phyloP scores from a whole-genome alignment of 805 yeast species.

The Ogataea methylovora region DNA sequence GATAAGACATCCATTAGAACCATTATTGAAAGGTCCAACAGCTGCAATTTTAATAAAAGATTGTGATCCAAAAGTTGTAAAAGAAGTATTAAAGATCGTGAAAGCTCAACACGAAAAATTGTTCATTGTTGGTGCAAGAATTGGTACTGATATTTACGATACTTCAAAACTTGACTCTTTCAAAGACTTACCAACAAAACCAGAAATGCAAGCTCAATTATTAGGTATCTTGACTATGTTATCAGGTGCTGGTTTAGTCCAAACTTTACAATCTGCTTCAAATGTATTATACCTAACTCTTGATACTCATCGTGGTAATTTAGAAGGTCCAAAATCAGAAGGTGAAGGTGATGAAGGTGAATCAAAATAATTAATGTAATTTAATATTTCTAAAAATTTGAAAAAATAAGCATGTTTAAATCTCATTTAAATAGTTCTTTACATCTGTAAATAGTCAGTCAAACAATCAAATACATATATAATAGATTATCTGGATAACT shows the following conservation, averaged over 20 bases:
- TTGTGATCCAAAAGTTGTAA: conserved; percentile 64
- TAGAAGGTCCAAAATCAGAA: background rate
- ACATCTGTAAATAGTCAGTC: too few relatives aligned
- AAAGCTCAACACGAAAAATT: conserved; percentile 64
- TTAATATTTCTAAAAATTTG: too few relatives aligned
- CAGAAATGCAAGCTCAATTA: conserved; percentile 71
- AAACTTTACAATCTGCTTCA: conserved; percentile 67
- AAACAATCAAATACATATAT: too few relatives aligned
- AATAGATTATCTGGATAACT: too few relatives aligned
- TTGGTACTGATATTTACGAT: conserved; percentile 55
- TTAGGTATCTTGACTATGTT: conserved; percentile 75
- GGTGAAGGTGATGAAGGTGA: conserved; percentile 1
- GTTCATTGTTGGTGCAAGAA: conserved; percentile 77
- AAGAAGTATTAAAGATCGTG: conserved; percentile 51
- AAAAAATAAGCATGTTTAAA: too few relatives aligned
- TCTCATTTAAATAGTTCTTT: too few relatives aligned
- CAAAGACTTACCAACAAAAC: conserved; percentile 67
- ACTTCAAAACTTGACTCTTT: conserved; percentile 47
- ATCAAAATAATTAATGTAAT: too few relatives aligned
- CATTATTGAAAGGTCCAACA: conserved; percentile 77
- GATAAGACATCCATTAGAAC: conserved; percentile 58
- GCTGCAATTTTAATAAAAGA: conserved; percentile 65
- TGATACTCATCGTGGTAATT: background rate
- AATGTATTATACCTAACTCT: conserved; percentile 60
- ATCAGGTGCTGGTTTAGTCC: conserved; percentile 86